Evolutionary conservation across 169 alveolate genomes (phyloP).

Genomic region (Plasmodium chabaudi): DNA sequence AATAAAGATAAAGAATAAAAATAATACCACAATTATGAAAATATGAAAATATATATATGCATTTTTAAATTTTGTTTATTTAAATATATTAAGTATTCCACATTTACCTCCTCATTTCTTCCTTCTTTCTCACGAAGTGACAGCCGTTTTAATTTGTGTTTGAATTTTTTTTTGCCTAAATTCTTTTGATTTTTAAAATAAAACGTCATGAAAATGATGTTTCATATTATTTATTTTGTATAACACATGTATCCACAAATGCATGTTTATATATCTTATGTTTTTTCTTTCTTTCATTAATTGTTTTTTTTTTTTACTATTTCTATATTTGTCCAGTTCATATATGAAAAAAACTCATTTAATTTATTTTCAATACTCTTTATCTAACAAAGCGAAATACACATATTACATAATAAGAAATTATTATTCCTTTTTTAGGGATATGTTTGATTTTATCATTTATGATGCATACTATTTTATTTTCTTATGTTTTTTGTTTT

Average conservation of each 20-base stretch:
- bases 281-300: neutral
- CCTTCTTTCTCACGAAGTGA: conserved; percentile 26
- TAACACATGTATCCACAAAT: too few species aligned
- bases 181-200: neutral
- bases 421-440: conserved; percentile 2
- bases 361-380: conserved; percentile 45
- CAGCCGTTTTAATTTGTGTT: conserved; percentile 12
- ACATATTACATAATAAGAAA: neutral
- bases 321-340: conserved; percentile 42
- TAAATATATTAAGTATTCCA: neutral
- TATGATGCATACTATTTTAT: neutral
- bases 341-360: conserved; percentile 60
- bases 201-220: too few species aligned
- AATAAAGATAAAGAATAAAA: conserved; percentile 25
- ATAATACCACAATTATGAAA: conserved; percentile 8
- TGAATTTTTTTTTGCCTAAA: neutral
- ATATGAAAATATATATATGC: neutral
- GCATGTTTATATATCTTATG: too few species aligned
- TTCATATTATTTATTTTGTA: too few species aligned
- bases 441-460: neutral
- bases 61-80: conserved; percentile 1
- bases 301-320: conserved; percentile 59
- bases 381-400: conserved; percentile 35
- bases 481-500: neutral
- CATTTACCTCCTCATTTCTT: conserved; percentile 39